Evolutionary conservation across 2,329 filamentous ascomycete genomes (phyloP).

Genomic region (Ilyonectria mors-panacis): DNA sequence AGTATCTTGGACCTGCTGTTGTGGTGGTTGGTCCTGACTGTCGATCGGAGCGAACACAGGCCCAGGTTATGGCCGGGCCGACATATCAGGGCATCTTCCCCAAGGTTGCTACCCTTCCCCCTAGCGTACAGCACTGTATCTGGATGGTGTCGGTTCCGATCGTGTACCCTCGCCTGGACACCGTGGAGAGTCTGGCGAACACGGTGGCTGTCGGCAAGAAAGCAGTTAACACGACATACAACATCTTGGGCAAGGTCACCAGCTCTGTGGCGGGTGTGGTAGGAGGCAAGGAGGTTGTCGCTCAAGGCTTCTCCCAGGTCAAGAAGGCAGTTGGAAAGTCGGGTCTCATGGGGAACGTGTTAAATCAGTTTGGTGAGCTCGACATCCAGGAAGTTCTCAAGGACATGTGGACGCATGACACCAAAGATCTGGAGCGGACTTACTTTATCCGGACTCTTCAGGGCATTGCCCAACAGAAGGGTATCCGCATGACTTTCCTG

Average conservation of each 20-base stretch:
- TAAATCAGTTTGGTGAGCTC: constrained; percentile 97
- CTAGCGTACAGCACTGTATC: constrained; percentile 95
- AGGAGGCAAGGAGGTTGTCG: constrained; percentile 92
- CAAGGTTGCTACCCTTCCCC: constrained; percentile 90
- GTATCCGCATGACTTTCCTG: constrained; percentile 95
- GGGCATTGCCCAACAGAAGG: constrained; percentile 95
- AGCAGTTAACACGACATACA: constrained; percentile 96
- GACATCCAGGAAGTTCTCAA: constrained; percentile 94
- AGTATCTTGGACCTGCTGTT: constrained; percentile 92
- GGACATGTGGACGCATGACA: constrained; percentile 98
- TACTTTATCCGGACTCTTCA: constrained; percentile 97
- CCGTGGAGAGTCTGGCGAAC: constrained; percentile 90
- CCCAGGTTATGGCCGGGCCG: constrained; percentile 93
- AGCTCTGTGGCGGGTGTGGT: constrained; percentile 96
- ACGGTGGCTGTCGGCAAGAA: constrained; percentile 97
- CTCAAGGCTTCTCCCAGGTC: constrained; percentile 92
- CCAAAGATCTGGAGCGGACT: constrained; percentile 96
- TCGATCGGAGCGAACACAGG: constrained; percentile 89
- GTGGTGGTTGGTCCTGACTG: constrained; percentile 93
- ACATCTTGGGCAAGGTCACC: constrained; percentile 94
- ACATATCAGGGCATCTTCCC: constrained; percentile 98
- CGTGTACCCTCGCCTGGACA: constrained; percentile 91
- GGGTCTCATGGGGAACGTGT: constrained; percentile 93
- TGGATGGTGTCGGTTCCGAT: constrained; percentile 96
- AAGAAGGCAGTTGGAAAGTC: constrained; percentile 98